Evolutionary conservation across 148 eudicot genomes (phyloP).

Genomic region (Salicornia ramosissima): DNA sequence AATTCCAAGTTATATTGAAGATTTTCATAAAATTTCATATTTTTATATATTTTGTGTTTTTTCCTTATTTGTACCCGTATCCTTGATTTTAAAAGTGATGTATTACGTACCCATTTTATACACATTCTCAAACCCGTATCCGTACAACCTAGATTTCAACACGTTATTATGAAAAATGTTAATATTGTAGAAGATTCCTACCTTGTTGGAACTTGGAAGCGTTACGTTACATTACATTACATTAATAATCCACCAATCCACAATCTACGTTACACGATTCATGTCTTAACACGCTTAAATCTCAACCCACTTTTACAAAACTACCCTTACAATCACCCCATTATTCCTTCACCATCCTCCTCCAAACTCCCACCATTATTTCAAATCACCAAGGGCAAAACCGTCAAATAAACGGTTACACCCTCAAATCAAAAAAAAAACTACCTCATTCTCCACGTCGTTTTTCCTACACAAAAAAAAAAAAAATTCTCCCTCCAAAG

Average conservation of each 20-base stretch:
- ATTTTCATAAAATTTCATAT: no score
- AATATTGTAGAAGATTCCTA: neutral
- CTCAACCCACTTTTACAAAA: neutral
- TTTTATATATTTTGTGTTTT: no score
- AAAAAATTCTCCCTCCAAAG: conserved; percentile 24
- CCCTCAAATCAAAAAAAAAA: neutral
- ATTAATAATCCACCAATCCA: conserved; percentile 6
- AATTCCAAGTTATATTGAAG: no score
- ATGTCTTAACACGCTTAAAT: neutral
- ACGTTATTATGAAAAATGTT: neutral
- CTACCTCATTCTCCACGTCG: conserved; percentile 12
- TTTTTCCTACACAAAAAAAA: neutral
- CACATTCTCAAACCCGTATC: no score
- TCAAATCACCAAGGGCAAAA: neutral
- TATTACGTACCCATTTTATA: no score
- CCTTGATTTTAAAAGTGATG: no score
- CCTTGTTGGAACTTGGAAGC: conserved; percentile 9
- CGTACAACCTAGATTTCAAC: no score
- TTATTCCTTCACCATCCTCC: no score
- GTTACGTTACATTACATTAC: no score
- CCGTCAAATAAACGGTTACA: conserved; percentile 14
- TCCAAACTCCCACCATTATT: neutral
- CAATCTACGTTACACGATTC: neutral
- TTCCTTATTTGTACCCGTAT: no score
- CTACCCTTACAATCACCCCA: neutral